Base-by-base conservation (phyloP, 768 basidiomycete species). In the Auriscalpium vulgare region DNA sequence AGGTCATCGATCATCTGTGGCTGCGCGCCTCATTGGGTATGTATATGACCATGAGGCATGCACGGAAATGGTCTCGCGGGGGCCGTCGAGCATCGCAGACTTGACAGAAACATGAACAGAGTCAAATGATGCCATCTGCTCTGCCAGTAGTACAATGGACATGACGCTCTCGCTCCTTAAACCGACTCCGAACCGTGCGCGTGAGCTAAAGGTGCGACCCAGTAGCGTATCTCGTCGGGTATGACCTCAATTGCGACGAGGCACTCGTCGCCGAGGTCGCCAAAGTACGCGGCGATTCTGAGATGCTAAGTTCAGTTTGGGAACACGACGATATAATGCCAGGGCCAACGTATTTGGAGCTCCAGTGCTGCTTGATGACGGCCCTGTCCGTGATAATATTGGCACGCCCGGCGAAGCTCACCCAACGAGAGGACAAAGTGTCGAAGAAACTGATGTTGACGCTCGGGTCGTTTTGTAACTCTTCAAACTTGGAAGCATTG, bases 401-500 rank as follows among this genome's bases (percentile, higher is more conserved):
- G 10, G 90, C 93, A 55, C 73, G 81, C 40, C 91, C 91, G 37
- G 84, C 79, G 62, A 85, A 85, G 9, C 87, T 86, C 2, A 83
- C 90, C 92, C 91, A 94, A 56, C 79, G 79, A 0, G 88, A 91
- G 8, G 83, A 79, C 13, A 73, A 72, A 11, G 77, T 74, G 61
- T 91, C 84, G 65, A 79, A 81, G 69, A 90, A 92, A 57, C 82
- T 82, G 56, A 93, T 82, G 65, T 95, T 94, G 63, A 89, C 88
- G 67, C 90, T 80, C 2, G 75, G 65, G 64, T 92, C 88, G 62
- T 87, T 78, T 63, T 85, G 68, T 50, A 93, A 82, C 65, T 93
- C 88, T 34, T 87, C 82, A 58, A 82, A 86, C 64, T 93, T 92
- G 66, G 87, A 82, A 1, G 71, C 81, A 45, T 84, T 85, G 67